These are phyloP conservation scores for Arthrinium puccinioides DNA, from an alignment of 2,329 filamentous ascomycete genomes.

Conservation along the genomic window DNA sequence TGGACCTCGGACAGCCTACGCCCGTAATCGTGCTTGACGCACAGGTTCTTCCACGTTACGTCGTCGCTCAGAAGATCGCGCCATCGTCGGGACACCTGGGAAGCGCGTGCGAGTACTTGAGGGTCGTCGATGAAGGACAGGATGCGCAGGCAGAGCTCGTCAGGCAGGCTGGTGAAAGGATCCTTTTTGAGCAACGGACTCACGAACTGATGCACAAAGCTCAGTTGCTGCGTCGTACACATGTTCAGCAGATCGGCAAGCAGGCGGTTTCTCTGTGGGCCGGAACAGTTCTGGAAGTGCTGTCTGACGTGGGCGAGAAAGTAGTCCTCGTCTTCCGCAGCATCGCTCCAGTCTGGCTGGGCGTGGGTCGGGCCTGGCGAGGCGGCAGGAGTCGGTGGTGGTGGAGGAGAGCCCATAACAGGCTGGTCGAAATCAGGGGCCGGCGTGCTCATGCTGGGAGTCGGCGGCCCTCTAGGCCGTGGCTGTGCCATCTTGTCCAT, in stretches of 20 bases:
- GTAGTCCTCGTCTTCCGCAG: slow-evolving; percentile 73
- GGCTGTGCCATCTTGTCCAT: slow-evolving; percentile 48
- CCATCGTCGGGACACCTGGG: slow-evolving; percentile 94
- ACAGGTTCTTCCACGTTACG: slow-evolving; percentile 96
- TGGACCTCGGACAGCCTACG: slow-evolving; percentile 48
- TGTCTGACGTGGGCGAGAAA: slow-evolving; percentile 73
- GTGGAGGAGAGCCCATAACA: slow-evolving; percentile 53
- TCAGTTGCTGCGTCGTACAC: slow-evolving; percentile 90
- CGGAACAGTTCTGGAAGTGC: slow-evolving; percentile 72
- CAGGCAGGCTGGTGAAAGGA: slow-evolving; percentile 84
- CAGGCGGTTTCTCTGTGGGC: slow-evolving; percentile 70
- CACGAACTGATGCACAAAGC: slow-evolving; percentile 94
- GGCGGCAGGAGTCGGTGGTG: slow-evolving; percentile 58
- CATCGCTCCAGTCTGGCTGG: slow-evolving; percentile 67
- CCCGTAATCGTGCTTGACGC: slow-evolving; percentile 88
- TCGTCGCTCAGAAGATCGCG: slow-evolving; percentile 89
- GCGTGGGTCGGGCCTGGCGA: slow-evolving; percentile 55
- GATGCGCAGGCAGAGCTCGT: slow-evolving; percentile 86
- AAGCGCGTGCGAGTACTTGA: slow-evolving; percentile 84
- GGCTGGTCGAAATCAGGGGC: slow-evolving; percentile 57
- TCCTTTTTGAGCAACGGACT: slow-evolving; percentile 93
- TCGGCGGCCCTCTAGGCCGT: slow-evolving; percentile 51
- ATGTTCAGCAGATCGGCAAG: slow-evolving; percentile 85
- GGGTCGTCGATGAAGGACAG: slow-evolving; percentile 96
- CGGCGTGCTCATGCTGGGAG: slow-evolving; percentile 59